Evolutionary conservation across 192 early-diverging fungal genomes (phyloP).

Genomic region (Umbelopsis sp.): DNA sequence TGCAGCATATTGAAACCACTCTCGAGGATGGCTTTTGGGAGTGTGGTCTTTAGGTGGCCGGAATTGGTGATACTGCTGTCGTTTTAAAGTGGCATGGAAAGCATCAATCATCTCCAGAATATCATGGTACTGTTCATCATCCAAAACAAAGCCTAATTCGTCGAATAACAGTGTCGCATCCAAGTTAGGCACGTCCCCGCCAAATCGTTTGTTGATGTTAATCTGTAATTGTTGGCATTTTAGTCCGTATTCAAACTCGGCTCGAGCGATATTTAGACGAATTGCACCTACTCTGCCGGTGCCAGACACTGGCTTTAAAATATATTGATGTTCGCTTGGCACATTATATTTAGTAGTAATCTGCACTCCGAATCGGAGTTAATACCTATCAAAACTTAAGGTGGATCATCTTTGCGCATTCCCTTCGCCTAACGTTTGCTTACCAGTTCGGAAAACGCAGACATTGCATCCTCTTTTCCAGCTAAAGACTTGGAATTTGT

Average conservation of each 20-base stretch:
- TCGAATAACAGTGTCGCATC: slow-evolving; percentile 81
- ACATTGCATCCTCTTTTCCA: slow-evolving; percentile 55
- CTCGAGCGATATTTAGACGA: neutral
- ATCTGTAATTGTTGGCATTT: slow-evolving; percentile 42
- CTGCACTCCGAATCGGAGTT: slow-evolving; percentile 25
- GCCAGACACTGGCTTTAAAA: slow-evolving; percentile 91
- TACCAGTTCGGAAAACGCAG: slow-evolving; percentile 49
- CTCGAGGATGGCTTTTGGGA: slow-evolving; percentile 79
- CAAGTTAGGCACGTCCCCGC: slow-evolving; percentile 54
- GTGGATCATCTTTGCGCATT: too few relatives aligned
- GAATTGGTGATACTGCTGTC: slow-evolving; percentile 83
- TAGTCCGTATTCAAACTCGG: neutral
- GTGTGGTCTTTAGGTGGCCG: slow-evolving; percentile 81
- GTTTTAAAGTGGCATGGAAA: slow-evolving; percentile 80
- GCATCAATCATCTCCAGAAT: slow-evolving; percentile 76
- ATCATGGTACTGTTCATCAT: slow-evolving; percentile 88
- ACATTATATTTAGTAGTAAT: slow-evolving; percentile 63
- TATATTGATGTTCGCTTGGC: slow-evolving; percentile 73
- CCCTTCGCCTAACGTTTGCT: neutral
- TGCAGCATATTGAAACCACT: slow-evolving; percentile 82
- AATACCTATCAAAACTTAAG: neutral
- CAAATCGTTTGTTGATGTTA: slow-evolving; percentile 72
- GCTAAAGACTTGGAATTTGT: slow-evolving; percentile 69
- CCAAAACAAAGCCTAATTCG: slow-evolving; percentile 88
- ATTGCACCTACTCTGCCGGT: slow-evolving; percentile 62